Base-by-base conservation (phyloP, 352 stramenopile species). In the Thalassiosira livingstoniorum region DNA sequence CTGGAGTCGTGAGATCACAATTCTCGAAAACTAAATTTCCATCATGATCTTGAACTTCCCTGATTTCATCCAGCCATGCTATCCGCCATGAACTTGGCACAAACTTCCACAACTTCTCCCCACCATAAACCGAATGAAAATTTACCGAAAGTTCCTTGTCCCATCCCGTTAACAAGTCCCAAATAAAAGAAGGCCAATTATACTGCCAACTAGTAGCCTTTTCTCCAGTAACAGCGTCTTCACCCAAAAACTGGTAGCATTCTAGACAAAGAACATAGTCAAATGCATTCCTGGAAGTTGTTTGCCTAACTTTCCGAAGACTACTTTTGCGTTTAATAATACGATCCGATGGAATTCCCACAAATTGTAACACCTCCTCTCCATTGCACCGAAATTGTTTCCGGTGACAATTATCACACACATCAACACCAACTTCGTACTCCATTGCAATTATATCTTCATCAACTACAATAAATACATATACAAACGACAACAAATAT, bases 131-230 rank as follows among this genome's bases (percentile, higher is more conserved):
- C 35, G 31, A n/a, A 23, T 66, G 53, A 51, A 75, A 66, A 15
- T 4, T 7, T 39, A 18, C 57, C 1, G 18, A 15, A 31, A 5
- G 42, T 13, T 23, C 27, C 4, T 21, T 23, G 23, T 75, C 51
- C 18, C 31, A 55, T 32, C 67, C 67, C 21, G 25, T 63, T 13
- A 75, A 27, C 1, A 75, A 21, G 42, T 75, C 47, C 67, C 67
- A 75, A 29, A 62, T 54, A 66, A 75, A 75, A 2, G 67, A 75
- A 13, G 67, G 67, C 67, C 67, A 75, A 32, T 34, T 65, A 23
- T 75, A 58, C 15, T 57, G 64, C 67, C 67, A 75, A 43, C 58
- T 35, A 53, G 58, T 34, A 29, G 27, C 27, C 35, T 63, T 32
- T 63, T 63, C 35, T 63, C 31, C 54, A 35, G n/a, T 32, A 18